These are phyloP conservation scores for Calonectria pauciramosa DNA, from an alignment of 2,329 filamentous ascomycete genomes.

Conservation along the genomic window DNA sequence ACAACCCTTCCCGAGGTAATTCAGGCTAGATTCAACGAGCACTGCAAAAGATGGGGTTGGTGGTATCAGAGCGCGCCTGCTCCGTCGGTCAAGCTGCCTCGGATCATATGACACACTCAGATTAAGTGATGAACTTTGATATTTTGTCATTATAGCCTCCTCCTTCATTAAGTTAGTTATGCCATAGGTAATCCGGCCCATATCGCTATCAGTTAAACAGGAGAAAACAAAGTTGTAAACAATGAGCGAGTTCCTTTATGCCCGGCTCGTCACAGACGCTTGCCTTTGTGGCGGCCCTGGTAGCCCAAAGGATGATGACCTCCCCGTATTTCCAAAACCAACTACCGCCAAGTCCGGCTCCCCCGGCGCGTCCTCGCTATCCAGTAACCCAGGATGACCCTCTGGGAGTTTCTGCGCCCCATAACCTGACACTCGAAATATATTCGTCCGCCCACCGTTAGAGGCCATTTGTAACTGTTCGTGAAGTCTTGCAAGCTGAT, in stretches of 20 bases:
- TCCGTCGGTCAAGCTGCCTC: background rate
- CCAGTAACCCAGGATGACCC: slow-evolving; percentile 60
- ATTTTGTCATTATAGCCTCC: background rate
- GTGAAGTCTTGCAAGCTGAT: slow-evolving; percentile 73
- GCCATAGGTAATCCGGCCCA: background rate
- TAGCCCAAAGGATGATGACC: slow-evolving; percentile 61
- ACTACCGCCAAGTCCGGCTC: slow-evolving; percentile 65
- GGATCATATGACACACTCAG: background rate
- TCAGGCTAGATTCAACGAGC: too few relatives aligned
- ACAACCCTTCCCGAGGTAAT: background rate
- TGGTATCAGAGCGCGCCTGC: background rate
- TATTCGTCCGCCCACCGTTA: slow-evolving; percentile 75
- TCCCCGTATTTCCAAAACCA: slow-evolving; percentile 52
- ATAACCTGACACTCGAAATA: slow-evolving; percentile 71
- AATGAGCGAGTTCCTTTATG: slow-evolving; percentile 48
- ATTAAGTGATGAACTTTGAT: background rate
- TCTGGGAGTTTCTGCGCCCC: slow-evolving; percentile 69
- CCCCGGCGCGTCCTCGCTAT: slow-evolving; percentile 70
- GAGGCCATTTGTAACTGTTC: slow-evolving; percentile 77
- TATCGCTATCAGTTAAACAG: background rate
- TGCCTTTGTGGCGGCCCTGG: slow-evolving; percentile 57
- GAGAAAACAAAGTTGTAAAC: background rate
- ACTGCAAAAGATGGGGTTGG: background rate
- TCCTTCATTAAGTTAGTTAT: background rate
- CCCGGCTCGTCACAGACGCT: slow-evolving; percentile 63